Conservation (phyloP, 2,329 filamentous ascomycete genomes). For the Alternaria incomplexa region DNA sequence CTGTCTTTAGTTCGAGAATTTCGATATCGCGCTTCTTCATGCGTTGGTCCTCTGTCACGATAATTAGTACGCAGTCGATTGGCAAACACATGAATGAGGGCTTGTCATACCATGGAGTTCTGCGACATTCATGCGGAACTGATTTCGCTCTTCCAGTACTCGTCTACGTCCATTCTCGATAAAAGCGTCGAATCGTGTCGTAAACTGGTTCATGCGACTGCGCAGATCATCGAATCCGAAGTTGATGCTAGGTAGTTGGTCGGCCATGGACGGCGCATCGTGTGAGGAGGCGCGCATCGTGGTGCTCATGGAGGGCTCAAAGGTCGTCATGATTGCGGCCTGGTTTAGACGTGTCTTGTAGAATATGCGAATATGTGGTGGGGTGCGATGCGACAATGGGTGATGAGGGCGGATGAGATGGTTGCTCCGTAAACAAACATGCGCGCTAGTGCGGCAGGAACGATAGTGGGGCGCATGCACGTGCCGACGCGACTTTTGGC, state of each 20-base stretch:
- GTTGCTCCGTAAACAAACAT: conserved; percentile 41
- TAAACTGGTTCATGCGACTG: conserved; percentile 94
- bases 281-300: conserved; percentile 66
- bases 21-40: conserved; percentile 89
- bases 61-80: conserved; percentile 6
- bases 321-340: conserved; percentile 61
- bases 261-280: conserved; percentile 70
- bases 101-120: conserved; percentile 78
- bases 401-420: conserved; percentile 19
- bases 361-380: conserved; percentile 21
- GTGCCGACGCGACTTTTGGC: conserved; percentile 35
- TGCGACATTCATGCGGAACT: conserved; percentile 87
- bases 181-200: conserved; percentile 86
- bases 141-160: conserved; percentile 90
- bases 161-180: conserved; percentile 90
- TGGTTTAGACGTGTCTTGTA: neutral
- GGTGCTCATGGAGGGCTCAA: conserved; percentile 73
- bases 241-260: conserved; percentile 84
- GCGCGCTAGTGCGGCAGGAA: conserved; percentile 14
- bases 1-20: conserved; percentile 74
- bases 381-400: conserved; percentile 14
- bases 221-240: conserved; percentile 96
- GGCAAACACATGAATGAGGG: neutral
- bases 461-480: conserved; percentile 20
- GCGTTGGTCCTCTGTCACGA: conserved; percentile 77